Evolutionary conservation across 2,329 filamentous ascomycete species (phyloP).

Genomic region (Plectosphaerella plurivora): DNA sequence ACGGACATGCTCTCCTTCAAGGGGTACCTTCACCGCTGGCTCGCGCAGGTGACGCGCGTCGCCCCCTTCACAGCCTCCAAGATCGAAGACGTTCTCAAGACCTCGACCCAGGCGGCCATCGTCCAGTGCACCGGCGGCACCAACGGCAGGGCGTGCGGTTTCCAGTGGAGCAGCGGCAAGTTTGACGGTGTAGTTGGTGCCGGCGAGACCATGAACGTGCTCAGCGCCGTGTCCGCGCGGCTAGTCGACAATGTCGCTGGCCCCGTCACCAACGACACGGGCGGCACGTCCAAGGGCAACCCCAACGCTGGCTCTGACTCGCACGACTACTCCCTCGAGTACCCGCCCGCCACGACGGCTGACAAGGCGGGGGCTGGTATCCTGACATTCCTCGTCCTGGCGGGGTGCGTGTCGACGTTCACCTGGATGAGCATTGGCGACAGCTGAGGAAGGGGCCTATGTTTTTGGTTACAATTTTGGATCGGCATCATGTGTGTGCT

Average conservation of each 20-base stretch:
- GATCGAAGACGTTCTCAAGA: constrained; percentile 48
- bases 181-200: constrained; percentile 53
- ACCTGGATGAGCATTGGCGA: constrained; percentile 43
- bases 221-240: constrained; percentile 48
- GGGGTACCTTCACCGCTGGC: constrained; percentile 54
- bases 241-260: constrained; percentile 34
- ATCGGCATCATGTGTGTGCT: neutral
- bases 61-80: constrained; percentile 46
- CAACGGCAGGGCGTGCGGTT: constrained; percentile 45
- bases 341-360: constrained; percentile 33
- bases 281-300: constrained; percentile 44
- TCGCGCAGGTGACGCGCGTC: constrained; percentile 47
- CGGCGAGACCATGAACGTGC: constrained; percentile 54
- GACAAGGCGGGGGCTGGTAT: constrained; percentile 45
- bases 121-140: constrained; percentile 49
- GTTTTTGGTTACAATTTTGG: neutral
- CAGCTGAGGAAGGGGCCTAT: neutral
- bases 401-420: constrained; percentile 33
- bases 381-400: constrained; percentile 39
- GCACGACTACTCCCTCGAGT: constrained; percentile 16
- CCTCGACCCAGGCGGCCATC: constrained; percentile 49
- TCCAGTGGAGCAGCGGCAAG: constrained; percentile 44
- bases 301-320: constrained; percentile 34
- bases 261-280: constrained; percentile 41
- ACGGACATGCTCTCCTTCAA: constrained; percentile 63